Evolutionary conservation across 257 asterid species (phyloP).

Genomic region (Cinchona pubescens): DNA sequence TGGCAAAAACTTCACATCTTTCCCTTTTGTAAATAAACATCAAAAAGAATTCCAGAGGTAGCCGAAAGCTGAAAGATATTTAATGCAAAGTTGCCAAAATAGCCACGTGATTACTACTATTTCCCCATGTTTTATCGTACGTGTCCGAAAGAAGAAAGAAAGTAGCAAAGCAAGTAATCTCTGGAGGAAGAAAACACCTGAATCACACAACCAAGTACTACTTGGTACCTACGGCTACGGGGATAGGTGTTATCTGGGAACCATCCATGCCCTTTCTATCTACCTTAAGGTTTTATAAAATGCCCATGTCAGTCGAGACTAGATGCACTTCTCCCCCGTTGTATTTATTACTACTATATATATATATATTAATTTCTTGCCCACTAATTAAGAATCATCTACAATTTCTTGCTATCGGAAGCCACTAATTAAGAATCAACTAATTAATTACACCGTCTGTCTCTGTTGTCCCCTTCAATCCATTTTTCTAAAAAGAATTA

Average conservation of each 20-base stretch:
- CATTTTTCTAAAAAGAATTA: neutral
- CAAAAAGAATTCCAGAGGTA: too few species aligned
- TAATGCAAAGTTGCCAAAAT: too few species aligned
- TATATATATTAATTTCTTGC: too few species aligned
- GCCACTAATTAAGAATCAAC: constrained; percentile 1
- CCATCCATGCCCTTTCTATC: neutral
- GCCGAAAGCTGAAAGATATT: too few species aligned
- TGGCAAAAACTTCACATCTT: too few species aligned
- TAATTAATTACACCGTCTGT: constrained; percentile 15
- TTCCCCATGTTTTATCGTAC: neutral
- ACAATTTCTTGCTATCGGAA: neutral
- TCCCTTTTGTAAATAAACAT: too few species aligned
- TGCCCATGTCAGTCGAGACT: neutral
- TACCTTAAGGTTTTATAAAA: neutral
- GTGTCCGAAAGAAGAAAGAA: neutral
- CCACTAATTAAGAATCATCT: too few species aligned
- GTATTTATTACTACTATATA: neutral
- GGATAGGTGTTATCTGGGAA: constrained; percentile 8
- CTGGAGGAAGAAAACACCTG: neutral
- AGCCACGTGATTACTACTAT: too few species aligned
- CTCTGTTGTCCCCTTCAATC: neutral
- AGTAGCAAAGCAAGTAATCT: neutral
- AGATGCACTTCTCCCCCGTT: neutral
- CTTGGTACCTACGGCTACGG: neutral
- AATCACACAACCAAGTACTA: neutral